Base-by-base conservation (phyloP, 192 early-diverging fungal species). In the Neocallimastix lanati region DNA sequence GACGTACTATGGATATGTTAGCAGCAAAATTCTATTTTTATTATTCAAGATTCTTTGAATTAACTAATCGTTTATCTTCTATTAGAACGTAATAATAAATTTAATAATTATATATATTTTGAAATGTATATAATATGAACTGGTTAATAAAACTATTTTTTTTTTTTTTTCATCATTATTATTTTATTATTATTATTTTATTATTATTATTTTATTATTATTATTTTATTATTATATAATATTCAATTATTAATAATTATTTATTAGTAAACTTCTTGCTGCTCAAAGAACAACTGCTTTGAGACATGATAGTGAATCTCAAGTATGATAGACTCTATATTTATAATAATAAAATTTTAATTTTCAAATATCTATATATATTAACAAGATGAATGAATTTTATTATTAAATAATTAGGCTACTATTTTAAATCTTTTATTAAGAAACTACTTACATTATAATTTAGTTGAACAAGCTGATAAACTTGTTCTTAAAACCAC, bases 401-500 rank as follows among this genome's bases (percentile, higher is more conserved):
- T n/a, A n/a, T n/a, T n/a, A 30, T 28, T 28, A n/a, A 18, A 9
- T 76, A 28, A n/a, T n/a, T 81, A 94, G 88, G 95, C 93, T 15
- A 95, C 93, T 35, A 81, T 99, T 58, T 84, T 99, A 78, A 99
- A 98, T 81, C 84, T 97, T 27, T 82, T 98, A 25, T 86, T 99
- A 76, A 91, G 94, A 85, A 96, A 94, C 85, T 96, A 96, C 82
- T 90, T 99, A 79, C 88, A 94, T 82, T 92, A 93, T 87, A 98
- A 97, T 82, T 89, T 96, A n/a, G 95, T 93, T 80, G 98, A 98
- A 58, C 96, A 98, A 84, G 98, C 98, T 18, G 96, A 98, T 85
- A 94, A 98, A 82, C 91, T 99, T 35, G 93, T 96, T 0, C 92
- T 94, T 25, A 99, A 98, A 87, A 88, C 92, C 27, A 89, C 85